Percentiles rank a stretch among this genome's conserved stretches.
phyloP scores from a whole-genome alignment of 2,329 filamentous ascomycete genomes.

The Trichoderma sp. region DNA sequence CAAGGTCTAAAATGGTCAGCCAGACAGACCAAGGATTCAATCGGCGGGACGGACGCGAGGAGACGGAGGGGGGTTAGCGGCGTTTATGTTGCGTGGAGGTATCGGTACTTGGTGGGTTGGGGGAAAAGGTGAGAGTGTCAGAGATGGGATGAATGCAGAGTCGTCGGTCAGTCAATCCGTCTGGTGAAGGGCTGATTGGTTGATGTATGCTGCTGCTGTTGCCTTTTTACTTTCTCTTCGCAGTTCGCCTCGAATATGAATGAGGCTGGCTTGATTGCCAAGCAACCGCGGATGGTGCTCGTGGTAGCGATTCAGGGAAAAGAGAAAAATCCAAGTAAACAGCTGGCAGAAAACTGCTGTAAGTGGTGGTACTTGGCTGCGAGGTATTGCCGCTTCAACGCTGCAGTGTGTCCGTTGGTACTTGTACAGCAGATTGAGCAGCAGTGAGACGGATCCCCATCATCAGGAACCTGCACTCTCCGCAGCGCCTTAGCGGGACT shows the following conservation, averaged over 20 bases:
- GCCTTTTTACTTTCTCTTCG: neutral
- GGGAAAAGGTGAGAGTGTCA: neutral
- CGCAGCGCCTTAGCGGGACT: neutral
- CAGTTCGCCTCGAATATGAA: neutral
- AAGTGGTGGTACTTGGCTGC: neutral
- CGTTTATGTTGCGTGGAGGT: neutral
- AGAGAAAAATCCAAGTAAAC: neutral
- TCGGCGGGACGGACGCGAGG: slow-evolving; percentile 11
- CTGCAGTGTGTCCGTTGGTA: neutral
- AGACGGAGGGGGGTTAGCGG: slow-evolving; percentile 10
- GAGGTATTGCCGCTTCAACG: neutral
- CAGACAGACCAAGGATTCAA: neutral
- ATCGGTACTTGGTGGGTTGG: neutral
- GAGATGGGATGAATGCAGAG: neutral
- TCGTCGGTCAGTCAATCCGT: neutral
- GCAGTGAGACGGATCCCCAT: slow-evolving; percentile 16
- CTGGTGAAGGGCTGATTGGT: neutral
- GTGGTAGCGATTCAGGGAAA: neutral
- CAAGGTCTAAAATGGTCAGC: slow-evolving; percentile 10
- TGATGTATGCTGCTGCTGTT: neutral
- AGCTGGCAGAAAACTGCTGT: neutral
- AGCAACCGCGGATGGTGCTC: neutral
- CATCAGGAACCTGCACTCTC: neutral
- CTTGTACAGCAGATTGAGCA: neutral
- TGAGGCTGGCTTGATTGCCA: neutral